phyloP scores from a whole-genome alignment of 352 stramenopile species.

The Globisporangium takayamanum region DNA sequence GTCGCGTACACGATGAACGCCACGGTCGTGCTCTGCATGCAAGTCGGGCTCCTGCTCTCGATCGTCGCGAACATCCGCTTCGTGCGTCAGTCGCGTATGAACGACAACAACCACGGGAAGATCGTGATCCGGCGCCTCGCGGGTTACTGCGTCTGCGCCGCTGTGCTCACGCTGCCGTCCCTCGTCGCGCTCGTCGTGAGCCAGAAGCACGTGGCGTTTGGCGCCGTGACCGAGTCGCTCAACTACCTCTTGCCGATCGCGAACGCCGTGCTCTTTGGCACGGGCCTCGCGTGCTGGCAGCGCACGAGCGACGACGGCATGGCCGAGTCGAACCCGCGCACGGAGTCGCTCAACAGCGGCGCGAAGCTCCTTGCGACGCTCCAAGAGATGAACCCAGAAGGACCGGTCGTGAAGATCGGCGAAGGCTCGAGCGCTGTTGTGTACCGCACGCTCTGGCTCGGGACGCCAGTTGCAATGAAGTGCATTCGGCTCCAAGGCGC shows the following conservation, averaged over 20 bases:
- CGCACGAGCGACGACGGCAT: neutral
- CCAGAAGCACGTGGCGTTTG: conserved; percentile 20
- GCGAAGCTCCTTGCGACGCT: conserved; percentile 12
- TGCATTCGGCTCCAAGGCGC: conserved; percentile 46
- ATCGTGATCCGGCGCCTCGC: conserved; percentile 52
- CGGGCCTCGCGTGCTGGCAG: conserved; percentile 43
- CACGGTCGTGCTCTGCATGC: conserved; percentile 34
- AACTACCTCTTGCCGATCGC: conserved; percentile 53
- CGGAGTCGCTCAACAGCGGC: conserved; percentile 13
- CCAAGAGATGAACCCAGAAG: conserved; percentile 56
- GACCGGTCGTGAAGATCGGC: conserved; percentile 55
- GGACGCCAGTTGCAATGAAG: conserved; percentile 74
- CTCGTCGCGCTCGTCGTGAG: conserved; percentile 31
- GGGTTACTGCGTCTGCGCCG: conserved; percentile 47
- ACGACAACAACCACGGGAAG: conserved; percentile 40
- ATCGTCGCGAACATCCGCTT: conserved; percentile 47
- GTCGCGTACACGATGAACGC: conserved; percentile 40
- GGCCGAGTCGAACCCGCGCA: conserved; percentile 10
- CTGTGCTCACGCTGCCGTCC: conserved; percentile 48
- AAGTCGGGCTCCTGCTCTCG: conserved; percentile 30
- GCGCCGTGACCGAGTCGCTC: conserved; percentile 40
- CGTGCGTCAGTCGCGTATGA: conserved; percentile 42
- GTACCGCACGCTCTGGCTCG: conserved; percentile 63
- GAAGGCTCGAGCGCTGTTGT: conserved; percentile 60
- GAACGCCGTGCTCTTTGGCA: conserved; percentile 64